phyloP scores from a whole-genome alignment of 2,329 filamentous ascomycete genomes.

The Fusarium camptoceras region DNA sequence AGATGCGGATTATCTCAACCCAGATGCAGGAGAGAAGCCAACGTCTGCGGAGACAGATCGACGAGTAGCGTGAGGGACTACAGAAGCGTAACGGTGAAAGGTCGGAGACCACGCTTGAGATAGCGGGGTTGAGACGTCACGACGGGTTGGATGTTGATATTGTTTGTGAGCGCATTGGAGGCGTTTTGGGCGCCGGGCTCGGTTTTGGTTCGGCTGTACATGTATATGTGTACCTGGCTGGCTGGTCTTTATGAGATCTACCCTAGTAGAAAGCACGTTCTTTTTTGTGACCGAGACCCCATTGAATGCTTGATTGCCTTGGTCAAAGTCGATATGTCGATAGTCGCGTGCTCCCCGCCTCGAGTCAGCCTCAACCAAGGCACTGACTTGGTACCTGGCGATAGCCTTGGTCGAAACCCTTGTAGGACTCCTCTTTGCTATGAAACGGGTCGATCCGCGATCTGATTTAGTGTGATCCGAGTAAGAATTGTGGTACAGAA shows the following conservation, averaged over 20 bases:
- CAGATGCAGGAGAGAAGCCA: constrained; percentile 68
- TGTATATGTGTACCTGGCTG: background rate
- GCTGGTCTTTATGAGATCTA: constrained; percentile 9
- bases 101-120: constrained; percentile 9
- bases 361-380: constrained; percentile 24
- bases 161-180: constrained; percentile 21
- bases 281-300: background rate
- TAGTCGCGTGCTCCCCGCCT: constrained; percentile 4
- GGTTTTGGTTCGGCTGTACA: constrained; percentile 23
- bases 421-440: constrained; percentile 11
- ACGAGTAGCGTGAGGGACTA: constrained; percentile 54
- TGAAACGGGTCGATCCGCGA: constrained; percentile 19
- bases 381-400: constrained; percentile 16
- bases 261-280: background rate
- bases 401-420: constrained; percentile 19
- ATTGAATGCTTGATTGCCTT: constrained; percentile 12
- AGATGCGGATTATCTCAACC: constrained; percentile 87
- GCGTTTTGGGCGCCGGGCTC: constrained; percentile 37
- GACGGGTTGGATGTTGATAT: constrained; percentile 30
- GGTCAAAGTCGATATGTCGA: constrained; percentile 8
- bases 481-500: constrained; percentile 18
- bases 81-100: background rate
- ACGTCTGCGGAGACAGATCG: constrained; percentile 66
- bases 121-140: constrained; percentile 22
- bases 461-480: constrained; percentile 8